These are phyloP conservation scores for Cucurbita argyrosperma DNA, from an alignment of 306 rosid genomes.

Conservation along the genomic window DNA sequence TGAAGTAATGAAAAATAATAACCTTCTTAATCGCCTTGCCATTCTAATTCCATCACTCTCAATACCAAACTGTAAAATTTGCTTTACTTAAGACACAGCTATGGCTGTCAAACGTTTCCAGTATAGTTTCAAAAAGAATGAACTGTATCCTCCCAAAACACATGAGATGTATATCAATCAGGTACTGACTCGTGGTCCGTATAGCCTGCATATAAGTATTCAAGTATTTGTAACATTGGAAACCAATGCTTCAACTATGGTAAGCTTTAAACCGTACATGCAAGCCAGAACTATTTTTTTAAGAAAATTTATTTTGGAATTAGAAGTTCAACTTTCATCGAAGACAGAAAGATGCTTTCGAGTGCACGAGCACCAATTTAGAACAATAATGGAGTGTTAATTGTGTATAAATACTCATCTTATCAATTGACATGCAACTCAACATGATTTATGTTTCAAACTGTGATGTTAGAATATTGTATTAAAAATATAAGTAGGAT, in stretches of 20 bases:
- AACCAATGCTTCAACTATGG: background rate
- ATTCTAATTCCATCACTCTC: background rate
- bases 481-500: too few relatives aligned
- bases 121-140: background rate
- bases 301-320: too few relatives aligned
- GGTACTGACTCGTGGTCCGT: background rate
- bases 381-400: background rate
- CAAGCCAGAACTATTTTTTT: background rate
- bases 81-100: background rate
- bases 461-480: background rate
- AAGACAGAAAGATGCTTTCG: background rate
- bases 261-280: background rate
- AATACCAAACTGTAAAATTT: background rate
- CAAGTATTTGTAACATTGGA: background rate
- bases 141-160: background rate
- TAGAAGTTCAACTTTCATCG: background rate
- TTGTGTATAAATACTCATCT: background rate
- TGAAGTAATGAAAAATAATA: background rate
- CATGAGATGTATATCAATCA: background rate
- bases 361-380: background rate
- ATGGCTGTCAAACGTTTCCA: background rate
- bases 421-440: background rate
- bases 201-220: constrained; percentile 1
- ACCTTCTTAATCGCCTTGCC: background rate
- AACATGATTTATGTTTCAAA: background rate